phyloP scores from a whole-genome alignment of 78 protist genomes.

The Fonticula alba region DNA sequence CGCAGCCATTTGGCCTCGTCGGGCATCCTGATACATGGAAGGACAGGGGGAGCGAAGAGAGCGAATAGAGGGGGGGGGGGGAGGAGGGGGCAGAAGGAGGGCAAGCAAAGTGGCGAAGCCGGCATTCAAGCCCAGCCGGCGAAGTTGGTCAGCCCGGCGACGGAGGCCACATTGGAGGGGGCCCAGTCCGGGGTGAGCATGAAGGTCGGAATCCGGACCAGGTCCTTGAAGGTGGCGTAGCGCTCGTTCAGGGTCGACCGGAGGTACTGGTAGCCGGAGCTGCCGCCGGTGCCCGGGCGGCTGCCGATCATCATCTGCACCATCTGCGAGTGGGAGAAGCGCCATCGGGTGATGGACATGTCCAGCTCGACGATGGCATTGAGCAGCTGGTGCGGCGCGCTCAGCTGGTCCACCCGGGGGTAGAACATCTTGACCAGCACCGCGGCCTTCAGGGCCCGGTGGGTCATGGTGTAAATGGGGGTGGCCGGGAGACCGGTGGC shows the following conservation, averaged over 20 bases:
- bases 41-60: no score
- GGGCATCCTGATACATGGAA: no score
- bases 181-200: no score
- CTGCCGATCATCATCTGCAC: conserved; percentile 59
- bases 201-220: conserved; percentile 35
- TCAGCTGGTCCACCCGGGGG: conserved; percentile 32
- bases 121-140: no score
- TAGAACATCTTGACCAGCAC: conserved; percentile 30
- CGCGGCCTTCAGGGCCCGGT: conserved; percentile 36
- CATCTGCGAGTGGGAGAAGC: conserved; percentile 40
- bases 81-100: no score
- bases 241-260: conserved; percentile 34
- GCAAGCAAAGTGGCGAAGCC: no score
- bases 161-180: no score
- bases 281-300: conserved; percentile 53
- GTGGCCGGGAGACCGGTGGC: neutral
- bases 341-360: conserved; percentile 37
- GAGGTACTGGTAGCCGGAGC: conserved; percentile 54
- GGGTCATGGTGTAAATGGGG: no score
- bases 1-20: no score
- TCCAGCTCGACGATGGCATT: conserved; percentile 33
- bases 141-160: no score
- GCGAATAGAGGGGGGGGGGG: no score
- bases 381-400: conserved; percentile 23
- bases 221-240: conserved; percentile 37